These are phyloP conservation scores for Rhazya stricta DNA, from an alignment of 257 asterid species.

Conservation along the genomic window DNA sequence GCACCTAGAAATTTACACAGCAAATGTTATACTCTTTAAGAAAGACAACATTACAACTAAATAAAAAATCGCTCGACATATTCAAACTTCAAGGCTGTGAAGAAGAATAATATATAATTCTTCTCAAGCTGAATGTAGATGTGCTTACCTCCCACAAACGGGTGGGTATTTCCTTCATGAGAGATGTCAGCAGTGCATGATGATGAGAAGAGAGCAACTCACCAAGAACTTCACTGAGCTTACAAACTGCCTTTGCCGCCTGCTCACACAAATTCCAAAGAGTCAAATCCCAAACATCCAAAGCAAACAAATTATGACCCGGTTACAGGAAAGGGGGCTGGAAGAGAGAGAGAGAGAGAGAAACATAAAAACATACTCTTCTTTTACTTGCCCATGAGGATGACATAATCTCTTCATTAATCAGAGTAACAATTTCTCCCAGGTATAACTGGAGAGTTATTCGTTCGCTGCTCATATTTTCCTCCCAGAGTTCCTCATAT, in stretches of 20 bases:
- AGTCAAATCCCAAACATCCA: conserved; percentile 3
- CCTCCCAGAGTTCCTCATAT: conserved; percentile 96
- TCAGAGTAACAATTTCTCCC: conserved; percentile 77
- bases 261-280: conserved; percentile 27
- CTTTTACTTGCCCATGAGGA: conserved; percentile 96
- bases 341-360: neutral
- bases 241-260: conserved; percentile 81
- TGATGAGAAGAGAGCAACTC: conserved; percentile 75
- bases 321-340: neutral
- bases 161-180: conserved; percentile 89
- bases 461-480: conserved; percentile 90
- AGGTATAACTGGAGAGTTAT: conserved; percentile 76
- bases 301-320: neutral
- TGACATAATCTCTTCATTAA: conserved; percentile 64
- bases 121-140: neutral
- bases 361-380: conserved; percentile 53
- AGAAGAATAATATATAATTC: neutral
- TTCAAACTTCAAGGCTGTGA: neutral
- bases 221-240: conserved; percentile 84
- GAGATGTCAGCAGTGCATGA: conserved; percentile 60
- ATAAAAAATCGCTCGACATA: too few relatives aligned
- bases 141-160: conserved; percentile 92
- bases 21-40: neutral
- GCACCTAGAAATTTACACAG: neutral
- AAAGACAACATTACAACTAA: neutral